phyloP scores from a whole-genome alignment of 129 eudicot genomes.

The Deinandra increscens region DNA sequence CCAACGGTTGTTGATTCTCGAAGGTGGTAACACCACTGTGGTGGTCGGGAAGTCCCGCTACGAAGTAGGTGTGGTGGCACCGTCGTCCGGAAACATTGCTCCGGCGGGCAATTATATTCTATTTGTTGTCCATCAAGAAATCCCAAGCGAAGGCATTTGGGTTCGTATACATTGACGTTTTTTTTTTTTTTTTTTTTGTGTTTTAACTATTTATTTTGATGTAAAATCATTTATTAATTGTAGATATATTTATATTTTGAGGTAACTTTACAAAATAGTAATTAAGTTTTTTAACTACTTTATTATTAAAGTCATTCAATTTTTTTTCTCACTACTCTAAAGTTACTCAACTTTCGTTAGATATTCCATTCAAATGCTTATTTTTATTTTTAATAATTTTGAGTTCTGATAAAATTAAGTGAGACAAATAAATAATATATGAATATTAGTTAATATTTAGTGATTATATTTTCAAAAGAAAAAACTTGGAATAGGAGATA shows the following conservation, averaged over 20 bases:
- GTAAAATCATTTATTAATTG: constrained; percentile 24
- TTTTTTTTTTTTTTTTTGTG: neutral
- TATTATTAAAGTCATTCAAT: neutral
- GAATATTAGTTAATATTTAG: no score
- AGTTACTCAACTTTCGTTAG: no score
- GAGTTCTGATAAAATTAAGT: no score
- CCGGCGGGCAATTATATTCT: constrained; percentile 65
- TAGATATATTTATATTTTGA: constrained; percentile 1
- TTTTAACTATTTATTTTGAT: neutral
- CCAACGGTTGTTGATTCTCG: constrained; percentile 61
- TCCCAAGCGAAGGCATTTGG: constrained; percentile 88
- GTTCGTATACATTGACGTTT: constrained; percentile 33
- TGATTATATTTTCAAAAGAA: no score
- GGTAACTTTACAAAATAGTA: neutral
- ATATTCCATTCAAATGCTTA: no score
- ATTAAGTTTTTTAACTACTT: no score
- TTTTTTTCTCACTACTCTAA: no score
- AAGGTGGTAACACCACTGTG: constrained; percentile 27
- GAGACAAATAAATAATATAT: no score
- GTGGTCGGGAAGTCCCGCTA: constrained; percentile 35
- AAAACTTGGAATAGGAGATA: no score
- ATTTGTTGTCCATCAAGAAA: constrained; percentile 60
- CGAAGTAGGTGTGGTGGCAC: constrained; percentile 42
- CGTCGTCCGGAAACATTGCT: constrained; percentile 53
- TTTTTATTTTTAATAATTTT: no score